Conservation (phyloP, 805 yeast genomes). For the Wickerhamomyces bovis region DNA sequence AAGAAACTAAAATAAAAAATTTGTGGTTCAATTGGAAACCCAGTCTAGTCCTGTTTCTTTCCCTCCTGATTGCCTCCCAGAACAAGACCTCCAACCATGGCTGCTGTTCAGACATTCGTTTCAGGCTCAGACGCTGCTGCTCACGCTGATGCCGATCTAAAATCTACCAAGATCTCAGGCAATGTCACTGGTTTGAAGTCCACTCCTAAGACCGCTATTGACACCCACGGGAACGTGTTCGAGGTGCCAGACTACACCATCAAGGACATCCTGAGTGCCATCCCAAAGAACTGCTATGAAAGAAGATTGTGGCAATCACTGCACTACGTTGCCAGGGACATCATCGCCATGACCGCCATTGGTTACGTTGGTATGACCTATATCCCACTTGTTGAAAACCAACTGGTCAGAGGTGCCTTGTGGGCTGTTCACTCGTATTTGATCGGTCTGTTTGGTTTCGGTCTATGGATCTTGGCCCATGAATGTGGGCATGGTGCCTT, state of each 20-base stretch:
- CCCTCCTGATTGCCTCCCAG: neutral
- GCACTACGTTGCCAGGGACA: slow-evolving; percentile 49
- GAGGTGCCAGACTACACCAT: slow-evolving; percentile 58
- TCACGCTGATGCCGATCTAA: neutral
- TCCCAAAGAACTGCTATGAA: slow-evolving; percentile 57
- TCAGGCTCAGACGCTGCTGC: slow-evolving; percentile 7
- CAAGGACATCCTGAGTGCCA: slow-evolving; percentile 49
- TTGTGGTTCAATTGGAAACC: neutral
- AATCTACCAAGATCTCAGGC: slow-evolving; percentile 15
- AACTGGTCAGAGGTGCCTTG: slow-evolving; percentile 31
- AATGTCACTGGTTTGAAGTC: slow-evolving; percentile 19
- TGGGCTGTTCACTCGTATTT: slow-evolving; percentile 36
- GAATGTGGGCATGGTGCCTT: slow-evolving; percentile 64
- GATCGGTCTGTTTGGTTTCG: slow-evolving; percentile 47
- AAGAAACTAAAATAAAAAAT: neutral
- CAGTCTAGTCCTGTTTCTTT: neutral
- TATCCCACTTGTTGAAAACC: slow-evolving; percentile 36
- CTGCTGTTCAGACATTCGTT: slow-evolving; percentile 9
- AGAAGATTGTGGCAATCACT: slow-evolving; percentile 44
- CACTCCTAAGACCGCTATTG: slow-evolving; percentile 33
- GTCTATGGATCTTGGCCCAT: slow-evolving; percentile 58
- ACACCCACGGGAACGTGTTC: slow-evolving; percentile 48
- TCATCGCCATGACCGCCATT: slow-evolving; percentile 35
- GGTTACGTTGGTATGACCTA: slow-evolving; percentile 37
- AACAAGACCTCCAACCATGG: neutral